phyloP scores from a whole-genome alignment of 148 eudicot genomes.

The Cornus controversa region DNA sequence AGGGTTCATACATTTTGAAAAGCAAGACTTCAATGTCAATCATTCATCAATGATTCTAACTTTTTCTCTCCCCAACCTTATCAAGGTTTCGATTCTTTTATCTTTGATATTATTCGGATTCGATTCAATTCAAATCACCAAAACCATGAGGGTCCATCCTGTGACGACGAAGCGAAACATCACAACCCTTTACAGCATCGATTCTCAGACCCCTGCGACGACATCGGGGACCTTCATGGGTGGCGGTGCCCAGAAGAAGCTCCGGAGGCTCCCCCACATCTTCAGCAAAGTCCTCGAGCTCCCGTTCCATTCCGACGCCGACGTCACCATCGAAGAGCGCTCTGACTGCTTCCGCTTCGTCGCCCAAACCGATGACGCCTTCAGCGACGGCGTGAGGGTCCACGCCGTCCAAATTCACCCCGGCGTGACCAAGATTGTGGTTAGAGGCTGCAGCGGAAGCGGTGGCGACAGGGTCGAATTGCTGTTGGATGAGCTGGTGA shows the following conservation, averaged over 20 bases:
- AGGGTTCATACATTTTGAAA: not conserved
- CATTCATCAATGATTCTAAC: not conserved
- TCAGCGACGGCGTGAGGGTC: constrained; percentile 28
- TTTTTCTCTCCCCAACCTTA: not conserved
- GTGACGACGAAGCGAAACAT: constrained; percentile 19
- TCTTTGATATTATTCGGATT: constrained; percentile 3
- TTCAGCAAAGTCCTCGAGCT: constrained; percentile 64
- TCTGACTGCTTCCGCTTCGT: constrained; percentile 43
- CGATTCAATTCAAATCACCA: not conserved
- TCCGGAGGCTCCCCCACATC: constrained; percentile 65
- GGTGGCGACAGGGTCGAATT: constrained; percentile 14
- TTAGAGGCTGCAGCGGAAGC: constrained; percentile 27
- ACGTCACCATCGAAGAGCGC: constrained; percentile 51
- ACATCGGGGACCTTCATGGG: not conserved
- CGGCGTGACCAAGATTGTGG: constrained; percentile 58
- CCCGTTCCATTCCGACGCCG: constrained; percentile 60
- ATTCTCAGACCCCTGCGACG: not conserved
- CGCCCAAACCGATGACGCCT: constrained; percentile 16
- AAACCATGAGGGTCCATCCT: constrained; percentile 13
- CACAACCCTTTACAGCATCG: constrained; percentile 3
- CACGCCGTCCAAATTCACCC: constrained; percentile 58
- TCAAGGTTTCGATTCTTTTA: not conserved
- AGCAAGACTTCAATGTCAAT: not conserved
- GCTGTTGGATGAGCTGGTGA: constrained; percentile 36
- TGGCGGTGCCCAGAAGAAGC: constrained; percentile 25